phyloP scores from a whole-genome alignment of 441 rosid genomes.

The Daphne laureola region DNA sequence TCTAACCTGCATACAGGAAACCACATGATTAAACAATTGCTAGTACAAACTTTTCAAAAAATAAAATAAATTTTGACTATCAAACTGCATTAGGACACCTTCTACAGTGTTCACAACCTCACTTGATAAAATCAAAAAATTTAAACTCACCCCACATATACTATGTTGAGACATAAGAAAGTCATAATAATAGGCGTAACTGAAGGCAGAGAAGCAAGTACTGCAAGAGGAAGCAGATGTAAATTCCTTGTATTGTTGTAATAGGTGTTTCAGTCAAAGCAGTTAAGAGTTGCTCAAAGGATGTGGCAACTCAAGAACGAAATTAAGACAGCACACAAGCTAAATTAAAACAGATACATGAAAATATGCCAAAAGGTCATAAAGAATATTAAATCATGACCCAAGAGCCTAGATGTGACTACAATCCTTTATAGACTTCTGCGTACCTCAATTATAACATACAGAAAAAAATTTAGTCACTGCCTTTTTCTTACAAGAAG shows the following conservation, averaged over 20 bases:
- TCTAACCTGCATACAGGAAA: slow-evolving; percentile 59
- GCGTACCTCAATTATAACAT: no score
- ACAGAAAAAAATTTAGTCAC: no score
- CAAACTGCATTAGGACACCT: slow-evolving; percentile 12
- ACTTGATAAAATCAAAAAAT: slow-evolving; percentile 11
- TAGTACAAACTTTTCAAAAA: slow-evolving; percentile 5
- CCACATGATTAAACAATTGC: slow-evolving; percentile 10
- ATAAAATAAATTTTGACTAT: slow-evolving; percentile 1
- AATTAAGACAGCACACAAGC: slow-evolving; percentile 1
- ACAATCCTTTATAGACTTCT: no score
- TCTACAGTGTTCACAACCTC: slow-evolving; percentile 6
- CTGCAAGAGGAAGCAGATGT: slow-evolving; percentile 19
- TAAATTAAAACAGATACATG: not conserved
- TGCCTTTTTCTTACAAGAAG: no score
- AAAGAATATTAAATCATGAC: not conserved
- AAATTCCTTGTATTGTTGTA: slow-evolving; percentile 15
- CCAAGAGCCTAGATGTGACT: no score
- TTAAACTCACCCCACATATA: slow-evolving; percentile 22
- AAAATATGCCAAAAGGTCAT: not conserved
- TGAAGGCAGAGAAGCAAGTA: slow-evolving; percentile 19
- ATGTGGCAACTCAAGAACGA: not conserved
- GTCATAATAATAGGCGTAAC: slow-evolving; percentile 23
- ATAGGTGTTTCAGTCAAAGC: slow-evolving; percentile 6
- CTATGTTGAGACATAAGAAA: slow-evolving; percentile 26
- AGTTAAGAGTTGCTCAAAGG: slow-evolving; percentile 4